Conservation (phyloP, 306 rosid species). For the Vicia sativa region DNA sequence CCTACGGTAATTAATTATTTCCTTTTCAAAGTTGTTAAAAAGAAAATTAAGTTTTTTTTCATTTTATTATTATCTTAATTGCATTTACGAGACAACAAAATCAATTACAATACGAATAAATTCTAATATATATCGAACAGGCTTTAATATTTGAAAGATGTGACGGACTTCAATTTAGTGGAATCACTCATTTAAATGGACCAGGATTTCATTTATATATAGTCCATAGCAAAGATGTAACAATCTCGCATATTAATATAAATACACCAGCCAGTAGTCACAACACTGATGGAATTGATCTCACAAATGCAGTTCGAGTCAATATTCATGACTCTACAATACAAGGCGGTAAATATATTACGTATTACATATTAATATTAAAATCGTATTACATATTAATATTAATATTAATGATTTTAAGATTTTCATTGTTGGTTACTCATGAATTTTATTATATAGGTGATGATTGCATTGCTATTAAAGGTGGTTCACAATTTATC, state of each 20-base stretch:
- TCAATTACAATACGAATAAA: no score
- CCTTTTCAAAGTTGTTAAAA: not conserved
- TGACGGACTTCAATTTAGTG: conserved; percentile 35
- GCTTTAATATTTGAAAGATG: conserved; percentile 34
- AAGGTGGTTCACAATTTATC: conserved; percentile 34
- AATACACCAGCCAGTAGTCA: not conserved
- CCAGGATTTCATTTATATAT: conserved; percentile 31
- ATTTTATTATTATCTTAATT: no score
- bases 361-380: no score
- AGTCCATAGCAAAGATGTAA: conserved; percentile 20
- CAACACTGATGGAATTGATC: conserved; percentile 45
- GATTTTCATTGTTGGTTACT: not conserved
- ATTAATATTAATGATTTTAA: not conserved
- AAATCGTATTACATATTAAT: no score
- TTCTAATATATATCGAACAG: not conserved
- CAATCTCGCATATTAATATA: conserved; percentile 11
- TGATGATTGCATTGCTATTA: conserved; percentile 57
- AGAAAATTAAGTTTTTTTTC: not conserved
- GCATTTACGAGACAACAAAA: no score
- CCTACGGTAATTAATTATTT: conserved; percentile 22
- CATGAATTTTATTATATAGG: conserved; percentile 35
- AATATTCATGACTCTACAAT: conserved; percentile 26
- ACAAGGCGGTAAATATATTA: conserved; percentile 15
- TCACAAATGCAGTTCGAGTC: conserved; percentile 13
- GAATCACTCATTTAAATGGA: conserved; percentile 37